Base-by-base conservation (phyloP, 108 stramenopile genomes). In the Licmophora abbreviata region DNA sequence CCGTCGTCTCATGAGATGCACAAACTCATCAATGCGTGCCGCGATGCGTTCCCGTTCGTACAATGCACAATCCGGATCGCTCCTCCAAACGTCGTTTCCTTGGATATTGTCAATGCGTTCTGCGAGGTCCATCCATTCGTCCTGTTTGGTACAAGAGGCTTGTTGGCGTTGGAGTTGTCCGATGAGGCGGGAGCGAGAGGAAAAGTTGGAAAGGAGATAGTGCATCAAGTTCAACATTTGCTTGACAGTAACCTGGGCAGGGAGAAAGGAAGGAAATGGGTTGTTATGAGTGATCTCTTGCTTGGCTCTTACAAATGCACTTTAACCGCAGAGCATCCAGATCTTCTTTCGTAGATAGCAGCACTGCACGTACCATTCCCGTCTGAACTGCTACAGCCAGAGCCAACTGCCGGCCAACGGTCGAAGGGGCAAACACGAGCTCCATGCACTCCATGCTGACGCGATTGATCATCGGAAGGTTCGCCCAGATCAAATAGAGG, bases 41-140 rank as follows among this genome's bases (percentile, higher is more conserved):
- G 66, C 69, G 44, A 94, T 89, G 14, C 88, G 79, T 12, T 85
- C 85, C 25, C 71, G 55, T 54, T 91, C 89, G 52, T 91, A 89
- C 21, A 88, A 58, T 27, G 65, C 76, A 57, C 85, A 84, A 28
- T 69, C 64, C 32, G 83, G 79, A 44, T 94, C 79, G 22, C 67
- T 69, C 18, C 87, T 49, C 85, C 85, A 91, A 6, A 77, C 63
- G 44, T 88, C 85, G 56, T 86, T 76, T 27, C 89, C 87, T 47
- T 88, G 82, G 18, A 91, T 76, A 40, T 61, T 64, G 38, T 90
- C 88, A 40, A 89, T 91, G 18, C 71, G 70, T 58, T 94, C 89
- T 12, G 88, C 93, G 24, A 91, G 50, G 43, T 86, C 86, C 76
- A 88, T 85, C 85, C 87, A 94, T 54, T 94, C 93, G 34, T 85